These are phyloP conservation scores for Penicillium paradoxum DNA, from an alignment of 495 filamentous ascomycete species.

Conservation along the genomic window DNA sequence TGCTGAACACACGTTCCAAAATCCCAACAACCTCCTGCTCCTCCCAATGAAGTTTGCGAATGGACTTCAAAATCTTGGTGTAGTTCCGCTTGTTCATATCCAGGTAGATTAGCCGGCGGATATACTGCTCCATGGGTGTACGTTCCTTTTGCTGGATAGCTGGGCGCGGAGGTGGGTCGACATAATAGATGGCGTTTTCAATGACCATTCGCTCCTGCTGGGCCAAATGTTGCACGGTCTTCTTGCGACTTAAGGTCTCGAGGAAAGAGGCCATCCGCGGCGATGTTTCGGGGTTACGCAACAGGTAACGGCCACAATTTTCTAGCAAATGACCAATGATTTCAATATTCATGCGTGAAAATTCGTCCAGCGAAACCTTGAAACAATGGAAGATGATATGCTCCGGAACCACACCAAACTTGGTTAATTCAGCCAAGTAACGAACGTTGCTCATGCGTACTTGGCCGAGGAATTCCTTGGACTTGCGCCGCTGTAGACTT, in stretches of 20 bases:
- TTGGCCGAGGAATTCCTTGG: constrained; percentile 94
- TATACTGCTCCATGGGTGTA: constrained; percentile 85
- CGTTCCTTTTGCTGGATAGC: constrained; percentile 96
- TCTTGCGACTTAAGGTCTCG: constrained; percentile 93
- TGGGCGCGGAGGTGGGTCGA: constrained; percentile 87
- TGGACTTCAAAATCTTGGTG: constrained; percentile 84
- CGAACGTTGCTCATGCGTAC: constrained; percentile 92
- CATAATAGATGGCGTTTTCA: constrained; percentile 97
- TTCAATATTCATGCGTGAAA: constrained; percentile 97
- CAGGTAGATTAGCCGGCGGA: constrained; percentile 83
- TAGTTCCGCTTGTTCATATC: constrained; percentile 94
- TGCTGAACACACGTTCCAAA: constrained; percentile 87
- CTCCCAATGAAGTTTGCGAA: constrained; percentile 96
- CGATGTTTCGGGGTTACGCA: constrained; percentile 89
- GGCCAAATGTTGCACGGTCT: constrained; percentile 87
- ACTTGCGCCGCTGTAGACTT: constrained; percentile 95
- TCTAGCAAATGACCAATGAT: constrained; percentile 97
- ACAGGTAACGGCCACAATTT: constrained; percentile 91
- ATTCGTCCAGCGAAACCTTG: constrained; percentile 95
- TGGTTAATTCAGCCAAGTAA: constrained; percentile 94
- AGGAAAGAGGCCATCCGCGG: constrained; percentile 90
- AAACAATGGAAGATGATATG: constrained; percentile 99
- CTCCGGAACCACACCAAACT: constrained; percentile 96
- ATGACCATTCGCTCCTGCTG: constrained; percentile 97
- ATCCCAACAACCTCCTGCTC: constrained; percentile 80